phyloP scores from a whole-genome alignment of 306 rosid genomes.

The Spatholobus suberectus region DNA sequence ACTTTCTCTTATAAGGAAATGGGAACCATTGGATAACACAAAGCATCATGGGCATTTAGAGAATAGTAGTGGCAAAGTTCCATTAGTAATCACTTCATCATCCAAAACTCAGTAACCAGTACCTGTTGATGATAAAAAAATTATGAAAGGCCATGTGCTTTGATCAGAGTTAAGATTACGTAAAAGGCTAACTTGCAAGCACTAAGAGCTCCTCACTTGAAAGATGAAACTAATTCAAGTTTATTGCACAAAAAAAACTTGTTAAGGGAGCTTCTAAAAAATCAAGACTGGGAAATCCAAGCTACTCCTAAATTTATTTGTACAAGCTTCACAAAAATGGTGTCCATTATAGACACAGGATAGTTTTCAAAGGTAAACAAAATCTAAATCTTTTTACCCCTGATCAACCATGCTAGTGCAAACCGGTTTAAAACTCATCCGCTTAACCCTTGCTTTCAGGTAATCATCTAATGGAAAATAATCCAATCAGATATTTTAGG shows the following conservation, averaged over 20 bases:
- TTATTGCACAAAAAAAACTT: background rate
- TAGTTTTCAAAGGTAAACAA: slow-evolving; percentile 7
- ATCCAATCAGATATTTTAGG: background rate
- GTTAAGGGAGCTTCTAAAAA: background rate
- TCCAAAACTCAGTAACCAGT: background rate
- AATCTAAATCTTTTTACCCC: background rate
- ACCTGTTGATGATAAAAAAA: background rate
- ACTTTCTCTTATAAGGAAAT: background rate
- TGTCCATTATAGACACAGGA: background rate
- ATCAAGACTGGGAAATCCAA: background rate
- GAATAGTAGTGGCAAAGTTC: slow-evolving; percentile 20
- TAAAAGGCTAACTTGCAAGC: background rate
- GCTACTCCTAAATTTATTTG: background rate
- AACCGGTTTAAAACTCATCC: background rate
- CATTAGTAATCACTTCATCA: slow-evolving; percentile 17
- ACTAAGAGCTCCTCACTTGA: background rate
- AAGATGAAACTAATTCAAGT: background rate
- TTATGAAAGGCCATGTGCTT: background rate
- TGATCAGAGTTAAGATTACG: background rate
- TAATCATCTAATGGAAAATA: background rate
- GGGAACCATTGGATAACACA: background rate
- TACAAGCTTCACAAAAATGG: background rate
- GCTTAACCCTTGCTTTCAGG: slow-evolving; percentile 24
- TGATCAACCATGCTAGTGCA: background rate
- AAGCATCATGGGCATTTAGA: slow-evolving; percentile 13